Evolutionary conservation across 2,329 filamentous ascomycete genomes (phyloP).

Genomic region (Scedosporium aurantiacum): DNA sequence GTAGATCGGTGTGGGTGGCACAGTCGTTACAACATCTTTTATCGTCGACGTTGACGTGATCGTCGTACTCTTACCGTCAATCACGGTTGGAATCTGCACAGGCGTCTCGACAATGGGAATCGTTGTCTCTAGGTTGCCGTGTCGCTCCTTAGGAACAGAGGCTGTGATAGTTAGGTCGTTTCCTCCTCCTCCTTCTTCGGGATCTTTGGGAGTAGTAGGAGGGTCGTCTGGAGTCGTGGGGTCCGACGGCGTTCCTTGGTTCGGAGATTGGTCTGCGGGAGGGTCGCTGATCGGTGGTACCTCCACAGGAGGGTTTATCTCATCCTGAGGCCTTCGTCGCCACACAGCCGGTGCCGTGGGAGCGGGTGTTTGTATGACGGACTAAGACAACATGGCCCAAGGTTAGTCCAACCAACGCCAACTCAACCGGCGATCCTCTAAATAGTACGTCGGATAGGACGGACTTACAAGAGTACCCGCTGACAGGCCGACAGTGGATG

Average conservation of each 20-base stretch:
- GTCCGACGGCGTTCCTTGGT: neutral
- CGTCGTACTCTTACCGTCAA: neutral
- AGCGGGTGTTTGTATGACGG: no score
- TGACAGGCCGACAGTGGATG: neutral
- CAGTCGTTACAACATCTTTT: neutral
- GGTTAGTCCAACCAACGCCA: no score
- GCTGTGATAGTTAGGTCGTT: neutral
- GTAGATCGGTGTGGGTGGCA: neutral
- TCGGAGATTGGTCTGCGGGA: neutral
- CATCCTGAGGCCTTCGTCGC: no score
- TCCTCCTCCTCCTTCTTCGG: neutral
- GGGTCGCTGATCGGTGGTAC: no score
- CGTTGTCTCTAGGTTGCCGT: neutral
- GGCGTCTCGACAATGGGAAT: neutral
- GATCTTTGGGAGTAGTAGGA: neutral
- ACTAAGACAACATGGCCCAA: no score
- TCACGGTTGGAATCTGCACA: neutral
- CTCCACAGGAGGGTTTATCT: no score
- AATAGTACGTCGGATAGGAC: neutral
- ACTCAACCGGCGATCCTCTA: no score
- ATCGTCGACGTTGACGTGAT: neutral
- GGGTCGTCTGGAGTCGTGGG: no score
- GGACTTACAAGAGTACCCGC: neutral
- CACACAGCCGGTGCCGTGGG: no score
- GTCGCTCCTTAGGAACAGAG: neutral